These are phyloP conservation scores for Talaromyces proteolyticus DNA, from an alignment of 495 filamentous ascomycete species.

Conservation along the genomic window DNA sequence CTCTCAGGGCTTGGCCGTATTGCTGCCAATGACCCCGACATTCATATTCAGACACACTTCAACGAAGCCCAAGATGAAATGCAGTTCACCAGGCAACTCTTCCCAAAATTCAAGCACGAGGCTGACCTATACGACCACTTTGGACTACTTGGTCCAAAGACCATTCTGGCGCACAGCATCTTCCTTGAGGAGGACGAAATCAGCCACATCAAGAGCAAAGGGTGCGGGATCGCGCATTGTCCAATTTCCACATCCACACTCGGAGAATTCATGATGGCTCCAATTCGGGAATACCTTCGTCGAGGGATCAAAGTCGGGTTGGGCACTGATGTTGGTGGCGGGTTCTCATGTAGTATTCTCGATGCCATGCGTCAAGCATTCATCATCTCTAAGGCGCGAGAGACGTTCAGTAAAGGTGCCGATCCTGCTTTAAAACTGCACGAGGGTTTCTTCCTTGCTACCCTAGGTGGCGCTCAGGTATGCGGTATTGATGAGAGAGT, in stretches of 20 bases:
- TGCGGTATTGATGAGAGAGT: conserved; percentile 48
- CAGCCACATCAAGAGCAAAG: conserved; percentile 30
- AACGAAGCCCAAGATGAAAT: conserved; percentile 56
- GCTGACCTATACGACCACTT: conserved; percentile 49
- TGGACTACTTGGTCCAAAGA: conserved; percentile 45
- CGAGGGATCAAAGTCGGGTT: conserved; percentile 58
- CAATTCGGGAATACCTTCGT: conserved; percentile 48
- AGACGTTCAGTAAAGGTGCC: conserved; percentile 38
- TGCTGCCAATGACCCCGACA: conserved; percentile 34
- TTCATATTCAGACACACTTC: conserved; percentile 62
- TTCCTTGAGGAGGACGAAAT: conserved; percentile 52
- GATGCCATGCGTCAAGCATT: conserved; percentile 55
- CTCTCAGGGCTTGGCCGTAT: conserved; percentile 47
- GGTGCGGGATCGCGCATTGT: conserved; percentile 57
- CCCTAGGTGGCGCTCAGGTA: conserved; percentile 56
- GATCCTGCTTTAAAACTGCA: conserved; percentile 42
- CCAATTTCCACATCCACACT: conserved; percentile 60
- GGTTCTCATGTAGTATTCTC: conserved; percentile 52
- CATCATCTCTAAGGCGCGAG: conserved; percentile 51
- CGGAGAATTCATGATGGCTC: conserved; percentile 55
- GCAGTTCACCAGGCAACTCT: conserved; percentile 39
- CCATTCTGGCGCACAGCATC: conserved; percentile 61
- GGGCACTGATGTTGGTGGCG: conserved; percentile 64
- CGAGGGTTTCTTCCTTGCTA: conserved; percentile 58
- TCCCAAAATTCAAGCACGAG: conserved; percentile 46